A percentile compares a stretch with the other conserved stretches of the same genome.
phyloP scores from a whole-genome alignment of 768 basidiomycete genomes.

The Boletus reticulatus region DNA sequence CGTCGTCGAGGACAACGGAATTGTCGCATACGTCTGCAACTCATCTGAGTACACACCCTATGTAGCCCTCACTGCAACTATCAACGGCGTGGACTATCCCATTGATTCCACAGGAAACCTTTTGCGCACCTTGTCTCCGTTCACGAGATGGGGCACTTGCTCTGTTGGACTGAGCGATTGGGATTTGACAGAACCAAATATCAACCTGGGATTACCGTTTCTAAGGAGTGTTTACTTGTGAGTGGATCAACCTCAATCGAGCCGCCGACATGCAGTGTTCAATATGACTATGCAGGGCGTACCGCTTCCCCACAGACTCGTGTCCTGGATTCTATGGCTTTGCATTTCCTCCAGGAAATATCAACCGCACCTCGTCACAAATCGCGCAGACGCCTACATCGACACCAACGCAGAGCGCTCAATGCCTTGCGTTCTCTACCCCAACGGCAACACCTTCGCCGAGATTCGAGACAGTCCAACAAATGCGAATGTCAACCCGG shows the following conservation, averaged over 20 bases:
- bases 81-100: conserved; percentile 27
- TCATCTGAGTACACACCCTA: conserved; percentile 12
- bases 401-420: conserved; percentile 13
- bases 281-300: conserved; percentile 16
- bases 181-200: background rate
- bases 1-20: conserved; percentile 1
- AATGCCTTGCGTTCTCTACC: conserved; percentile 11
- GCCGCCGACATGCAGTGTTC: background rate
- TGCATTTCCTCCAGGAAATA: conserved; percentile 24
- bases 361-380: conserved; percentile 19
- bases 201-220: conserved; percentile 14
- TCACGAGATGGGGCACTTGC: conserved; percentile 9
- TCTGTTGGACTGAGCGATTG: conserved; percentile 5
- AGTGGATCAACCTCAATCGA: background rate
- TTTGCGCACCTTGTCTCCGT: conserved; percentile 7
- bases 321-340: conserved; percentile 29
- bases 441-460: conserved; percentile 14
- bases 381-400: conserved; percentile 22
- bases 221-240: conserved; percentile 19
- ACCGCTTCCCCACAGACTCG: conserved; percentile 27
- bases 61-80: conserved; percentile 18
- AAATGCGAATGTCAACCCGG: conserved; percentile 9
- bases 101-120: conserved; percentile 21
- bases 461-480: conserved; percentile 12
- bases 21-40: conserved; percentile 21